Evolutionary conservation across 768 basidiomycete genomes (phyloP), one percentile per base, ranked within the genome.

Genomic region (Imleria badia): DNA sequence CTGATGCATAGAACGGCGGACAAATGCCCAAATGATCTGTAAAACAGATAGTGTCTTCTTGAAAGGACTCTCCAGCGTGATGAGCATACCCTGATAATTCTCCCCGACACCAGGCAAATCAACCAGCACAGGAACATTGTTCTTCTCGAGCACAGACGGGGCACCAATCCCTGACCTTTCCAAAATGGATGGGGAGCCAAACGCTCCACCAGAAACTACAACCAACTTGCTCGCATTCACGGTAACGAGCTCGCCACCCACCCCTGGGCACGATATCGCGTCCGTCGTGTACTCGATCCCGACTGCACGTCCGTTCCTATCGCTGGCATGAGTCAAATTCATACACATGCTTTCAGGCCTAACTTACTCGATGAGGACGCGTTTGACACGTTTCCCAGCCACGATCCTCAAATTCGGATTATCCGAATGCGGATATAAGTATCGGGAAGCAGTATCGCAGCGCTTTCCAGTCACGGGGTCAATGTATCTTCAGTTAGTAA

Each of bases 1-100:
- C 74, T 5, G 71, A 69, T 2, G 78, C 77, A 31, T 73, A 59
- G 57, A 76, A 84, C 0, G 59, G 52, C 6, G 47, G 33, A 19
- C 64, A 58, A 8, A 49, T 9, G 17, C 62, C 61, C 6, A 64
- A 59, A 49, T 74, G 72, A 72, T 77, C 55, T 74, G 35, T 2
- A 30, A n/a, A 34, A 19, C 11, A 39, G 15, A 1, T 5, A 6
- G 3, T 23, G 8, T 35, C 36, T n/a, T 12, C 8, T 6, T 26
- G 26, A 26, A 26, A 6, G 26, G 26, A 26, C 26, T 26, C 26
- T 26, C 26, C 26, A 6, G 26, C 12, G 22, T 15, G 26, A 20
- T 2, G 19, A 35, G 19, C 42, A 45, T 23, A 49, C 56, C 56
- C 8, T 41, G 41, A n/a, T 48, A 44, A 36, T 48, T 56, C 30